Base-by-base conservation (phyloP, 805 yeast species). In the Candida railenensis region DNA sequence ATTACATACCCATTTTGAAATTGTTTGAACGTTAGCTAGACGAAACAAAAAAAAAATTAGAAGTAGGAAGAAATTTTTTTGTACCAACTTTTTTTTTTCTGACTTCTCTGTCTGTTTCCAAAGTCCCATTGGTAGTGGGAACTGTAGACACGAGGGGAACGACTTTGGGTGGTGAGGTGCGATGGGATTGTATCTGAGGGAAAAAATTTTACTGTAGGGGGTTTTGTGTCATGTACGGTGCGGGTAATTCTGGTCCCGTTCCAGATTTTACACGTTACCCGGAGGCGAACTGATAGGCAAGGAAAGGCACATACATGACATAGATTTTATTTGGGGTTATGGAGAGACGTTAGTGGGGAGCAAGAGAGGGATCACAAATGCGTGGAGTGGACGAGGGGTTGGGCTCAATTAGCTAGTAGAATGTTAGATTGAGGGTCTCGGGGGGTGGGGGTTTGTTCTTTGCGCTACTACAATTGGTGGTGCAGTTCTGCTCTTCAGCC, bases 181-280 rank as follows among this genome's bases (percentile, higher is more conserved):
- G 30, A 25, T 25, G 30, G 30, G 30, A 25, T 25, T 11, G 30
- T 25, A 25, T 25, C 30, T 25, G 30, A 25, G 30, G 30, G 19
- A 34, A 42, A 34, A 33, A 22, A 30, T 28, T 22, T 42, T 38
- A 20, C 40, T 37, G 20, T 20, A 44, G 32, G 34, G 30, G 12
- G 16, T 21, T 39, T 39, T 39, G 45, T 36, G 44, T 16, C 20
- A 25, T 19, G 22, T 15, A 11, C 21, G 39, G 16, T 37, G 42
- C 48, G 51, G 44, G 53, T 48, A 48, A 42, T 30, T 30, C 19
- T 5, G 25, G 41, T 41, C 9, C 48, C 42, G 55, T 54, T 16
- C 51, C 22, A 34, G 34, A n/a, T 42, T 40, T 43, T 53, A 51
- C 53, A 20, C 44, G 4, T 19, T 14, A 20, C 37, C 20, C 15